A percentile compares a stretch with the other conserved stretches of the same genome.
These are phyloP conservation scores for Lichtheimia hyalospora DNA, from an alignment of 371 early-diverging fungal species.

Conservation along the genomic window DNA sequence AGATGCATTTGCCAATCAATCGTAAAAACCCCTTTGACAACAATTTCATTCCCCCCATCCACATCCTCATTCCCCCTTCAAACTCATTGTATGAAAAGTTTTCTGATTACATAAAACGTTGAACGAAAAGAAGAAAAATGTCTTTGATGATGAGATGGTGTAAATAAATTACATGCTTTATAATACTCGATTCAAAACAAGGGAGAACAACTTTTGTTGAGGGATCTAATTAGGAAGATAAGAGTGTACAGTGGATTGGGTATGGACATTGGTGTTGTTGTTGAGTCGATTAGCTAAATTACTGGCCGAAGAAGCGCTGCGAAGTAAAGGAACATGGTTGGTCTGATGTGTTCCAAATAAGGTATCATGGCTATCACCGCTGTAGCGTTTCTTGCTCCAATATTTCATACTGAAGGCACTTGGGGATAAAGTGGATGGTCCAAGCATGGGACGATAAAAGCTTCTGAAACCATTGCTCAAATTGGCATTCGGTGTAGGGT, in stretches of 20 bases:
- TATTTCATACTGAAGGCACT: constrained; percentile 14
- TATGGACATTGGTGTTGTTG: neutral
- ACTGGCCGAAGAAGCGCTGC: constrained; percentile 15
- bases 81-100: neutral
- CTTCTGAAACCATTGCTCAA: neutral
- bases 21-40: constrained; percentile 1
- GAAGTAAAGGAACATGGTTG: constrained; percentile 8
- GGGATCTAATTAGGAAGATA: neutral
- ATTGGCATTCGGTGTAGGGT: neutral
- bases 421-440: constrained; percentile 14
- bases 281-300: constrained; percentile 15
- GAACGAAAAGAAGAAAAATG: neutral
- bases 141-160: neutral
- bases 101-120: too few relatives aligned
- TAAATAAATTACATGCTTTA: neutral
- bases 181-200: too few relatives aligned
- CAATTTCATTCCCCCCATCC: neutral
- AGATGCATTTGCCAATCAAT: constrained; percentile 18
- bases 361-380: constrained; percentile 26
- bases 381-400: constrained; percentile 31
- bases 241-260: neutral
- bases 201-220: neutral
- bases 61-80: neutral
- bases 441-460: neutral
- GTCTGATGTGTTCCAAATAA: constrained; percentile 7